Conservation (phyloP, 192 early-diverging fungal species). For the Linnemannia exigua region DNA sequence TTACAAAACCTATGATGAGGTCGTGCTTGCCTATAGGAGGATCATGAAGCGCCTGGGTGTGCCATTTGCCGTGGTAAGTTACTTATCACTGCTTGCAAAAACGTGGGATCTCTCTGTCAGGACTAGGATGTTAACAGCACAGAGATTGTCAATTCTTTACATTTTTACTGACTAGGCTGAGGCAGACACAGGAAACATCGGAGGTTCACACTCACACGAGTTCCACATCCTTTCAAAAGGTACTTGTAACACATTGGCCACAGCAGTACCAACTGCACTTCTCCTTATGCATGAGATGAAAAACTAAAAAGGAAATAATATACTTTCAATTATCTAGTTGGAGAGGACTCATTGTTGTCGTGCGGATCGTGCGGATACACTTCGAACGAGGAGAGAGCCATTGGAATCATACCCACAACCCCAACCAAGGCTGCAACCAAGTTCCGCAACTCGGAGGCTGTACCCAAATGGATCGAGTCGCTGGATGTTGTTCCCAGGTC, state of each 20-base stretch:
- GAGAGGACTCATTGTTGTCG: conserved; percentile 85
- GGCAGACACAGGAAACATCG: conserved; percentile 94
- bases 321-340: conserved; percentile 58
- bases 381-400: conserved; percentile 88
- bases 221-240: conserved; percentile 84
- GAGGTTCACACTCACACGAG: conserved; percentile 90
- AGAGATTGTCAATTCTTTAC: background rate
- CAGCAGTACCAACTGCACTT: no score
- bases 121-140: no score
- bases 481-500: conserved; percentile 42
- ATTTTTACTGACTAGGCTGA: conserved; percentile 68
- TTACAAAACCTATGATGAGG: conserved; percentile 78
- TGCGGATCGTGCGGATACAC: conserved; percentile 85
- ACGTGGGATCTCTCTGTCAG: no score
- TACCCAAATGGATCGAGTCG: conserved; percentile 47
- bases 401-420: conserved; percentile 53
- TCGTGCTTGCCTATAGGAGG: conserved; percentile 81
- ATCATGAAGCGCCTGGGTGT: conserved; percentile 86
- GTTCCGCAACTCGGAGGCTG: conserved; percentile 26
- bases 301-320: background rate
- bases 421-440: conserved; percentile 37
- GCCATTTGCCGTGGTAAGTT: conserved; percentile 78
- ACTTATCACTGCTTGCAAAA: background rate
- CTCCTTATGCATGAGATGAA: no score
- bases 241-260: conserved; percentile 29